Evolutionary conservation across 2,329 filamentous ascomycete genomes (phyloP).

Genomic region (Purpureocillium lavendulum): DNA sequence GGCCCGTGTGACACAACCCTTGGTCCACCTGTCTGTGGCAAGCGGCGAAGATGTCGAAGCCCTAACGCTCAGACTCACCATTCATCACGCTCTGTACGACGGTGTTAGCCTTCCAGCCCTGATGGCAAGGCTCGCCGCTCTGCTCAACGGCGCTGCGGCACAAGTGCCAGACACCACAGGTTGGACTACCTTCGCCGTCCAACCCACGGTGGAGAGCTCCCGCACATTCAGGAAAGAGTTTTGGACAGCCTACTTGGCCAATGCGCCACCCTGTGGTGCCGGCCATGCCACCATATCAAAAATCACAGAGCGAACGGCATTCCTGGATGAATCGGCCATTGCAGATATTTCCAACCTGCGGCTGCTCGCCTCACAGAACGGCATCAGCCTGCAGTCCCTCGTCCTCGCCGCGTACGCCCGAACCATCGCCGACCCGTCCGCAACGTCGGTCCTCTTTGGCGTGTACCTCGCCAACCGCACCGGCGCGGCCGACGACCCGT

Average conservation of each 20-base stretch:
- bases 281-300: not conserved
- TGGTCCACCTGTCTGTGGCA: conserved; percentile 14
- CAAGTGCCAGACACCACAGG: conserved; percentile 6
- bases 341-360: conserved; percentile 21
- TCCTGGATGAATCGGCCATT: conserved; percentile 41
- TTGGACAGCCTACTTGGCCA: conserved; percentile 32
- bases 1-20: conserved; percentile 7
- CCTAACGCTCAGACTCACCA: conserved; percentile 39
- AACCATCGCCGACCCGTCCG: conserved; percentile 26
- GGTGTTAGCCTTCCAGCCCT: conserved; percentile 66
- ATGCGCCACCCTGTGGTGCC: too few species aligned
- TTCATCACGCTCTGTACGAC: conserved; percentile 88
- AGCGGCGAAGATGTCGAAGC: conserved; percentile 5
- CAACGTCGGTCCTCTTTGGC: conserved; percentile 51
- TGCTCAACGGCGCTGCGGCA: conserved; percentile 7
- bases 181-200: conserved; percentile 18
- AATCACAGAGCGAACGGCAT: conserved; percentile 10
- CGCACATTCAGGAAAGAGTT: conserved; percentile 20
- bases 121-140: conserved; percentile 28
- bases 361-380: conserved; percentile 33
- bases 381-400: conserved; percentile 62
- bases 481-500: conserved; percentile 36
- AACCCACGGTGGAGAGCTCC: conserved; percentile 4
- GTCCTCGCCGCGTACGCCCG: conserved; percentile 67
- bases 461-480: conserved; percentile 77